Percentiles rank a stretch among this genome's conserved stretches.
These are phyloP conservation scores for Fragaria ananassa DNA, from an alignment of 306 rosid genomes.

Conservation along the genomic window DNA sequence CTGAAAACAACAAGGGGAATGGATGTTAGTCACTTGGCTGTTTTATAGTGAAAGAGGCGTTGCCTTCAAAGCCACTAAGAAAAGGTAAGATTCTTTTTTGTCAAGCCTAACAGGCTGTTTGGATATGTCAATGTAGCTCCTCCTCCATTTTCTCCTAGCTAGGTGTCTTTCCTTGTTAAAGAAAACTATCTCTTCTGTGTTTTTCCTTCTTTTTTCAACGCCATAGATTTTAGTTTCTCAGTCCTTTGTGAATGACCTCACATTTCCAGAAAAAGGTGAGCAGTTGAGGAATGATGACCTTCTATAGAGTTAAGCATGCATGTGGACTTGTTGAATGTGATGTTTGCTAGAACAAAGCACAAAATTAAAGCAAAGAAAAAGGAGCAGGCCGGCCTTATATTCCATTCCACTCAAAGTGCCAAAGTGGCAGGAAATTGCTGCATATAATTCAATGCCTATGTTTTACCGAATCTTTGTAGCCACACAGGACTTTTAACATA, in stretches of 20 bases:
- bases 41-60: conserved; percentile 35
- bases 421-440: not conserved
- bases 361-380: not conserved
- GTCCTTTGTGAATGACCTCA: conserved; percentile 9
- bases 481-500: not conserved
- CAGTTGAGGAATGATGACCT: conserved; percentile 1
- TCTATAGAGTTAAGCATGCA: not conserved
- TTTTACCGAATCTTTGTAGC: conserved; percentile 3
- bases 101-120: conserved; percentile 35
- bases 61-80: conserved; percentile 46
- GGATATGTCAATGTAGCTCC: conserved; percentile 37
- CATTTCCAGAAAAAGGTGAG: not conserved
- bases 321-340: not conserved
- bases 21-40: conserved; percentile 33
- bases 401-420: not conserved
- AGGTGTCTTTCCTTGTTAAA: not conserved
- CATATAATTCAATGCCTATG: conserved; percentile 3
- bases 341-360: conserved; percentile 1
- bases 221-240: not conserved
- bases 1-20: conserved; percentile 32
- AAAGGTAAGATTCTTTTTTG: conserved; percentile 46
- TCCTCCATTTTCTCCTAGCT: not conserved
- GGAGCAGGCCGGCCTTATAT: conserved; percentile 6
- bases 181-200: not conserved
- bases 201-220: not conserved